Percentiles rank a stretch among this genome's conserved stretches.
Conservation (phyloP, 2,329 filamentous ascomycete species). For the Pseudogymnoascus sp. region DNA sequence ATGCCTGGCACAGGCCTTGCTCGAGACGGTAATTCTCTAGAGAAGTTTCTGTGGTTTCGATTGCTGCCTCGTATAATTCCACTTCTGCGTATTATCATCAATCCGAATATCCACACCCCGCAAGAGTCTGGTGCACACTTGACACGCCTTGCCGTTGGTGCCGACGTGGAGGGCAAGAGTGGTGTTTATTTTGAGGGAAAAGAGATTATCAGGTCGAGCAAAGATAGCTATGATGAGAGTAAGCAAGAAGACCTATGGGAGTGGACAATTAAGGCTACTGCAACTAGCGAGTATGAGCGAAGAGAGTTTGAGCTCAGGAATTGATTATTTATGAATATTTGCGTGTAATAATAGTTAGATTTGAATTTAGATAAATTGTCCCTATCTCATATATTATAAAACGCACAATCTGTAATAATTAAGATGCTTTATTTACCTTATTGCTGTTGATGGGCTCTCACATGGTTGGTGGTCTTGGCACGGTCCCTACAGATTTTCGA, state of each 20-base stretch:
- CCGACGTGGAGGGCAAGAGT: conserved; percentile 29
- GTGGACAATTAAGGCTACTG: conserved; percentile 38
- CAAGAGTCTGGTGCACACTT: conserved; percentile 35
- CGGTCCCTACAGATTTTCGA: not conserved
- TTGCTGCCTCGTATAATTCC: conserved; percentile 33
- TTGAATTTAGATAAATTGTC: not conserved
- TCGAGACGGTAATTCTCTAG: conserved; percentile 20
- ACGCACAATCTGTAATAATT: not conserved
- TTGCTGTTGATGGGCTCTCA: not conserved
- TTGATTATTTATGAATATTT: not conserved
- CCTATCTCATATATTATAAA: not conserved
- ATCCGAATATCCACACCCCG: conserved; percentile 33
- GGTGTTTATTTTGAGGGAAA: conserved; percentile 40
- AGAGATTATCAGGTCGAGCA: conserved; percentile 35
- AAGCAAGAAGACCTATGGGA: conserved; percentile 44
- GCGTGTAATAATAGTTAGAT: not conserved
- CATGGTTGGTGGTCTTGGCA: not conserved
- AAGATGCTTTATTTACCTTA: not conserved
- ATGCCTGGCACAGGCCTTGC: conserved; percentile 41
- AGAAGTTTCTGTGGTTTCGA: conserved; percentile 30
- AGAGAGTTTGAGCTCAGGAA: conserved; percentile 16
- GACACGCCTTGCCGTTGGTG: conserved; percentile 33
- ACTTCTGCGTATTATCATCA: conserved; percentile 30
- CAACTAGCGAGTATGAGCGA: conserved; percentile 23
- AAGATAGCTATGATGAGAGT: conserved; percentile 35